Conservation (phyloP, 2,329 filamentous ascomycete genomes). For the Cordyceps militaris region DNA sequence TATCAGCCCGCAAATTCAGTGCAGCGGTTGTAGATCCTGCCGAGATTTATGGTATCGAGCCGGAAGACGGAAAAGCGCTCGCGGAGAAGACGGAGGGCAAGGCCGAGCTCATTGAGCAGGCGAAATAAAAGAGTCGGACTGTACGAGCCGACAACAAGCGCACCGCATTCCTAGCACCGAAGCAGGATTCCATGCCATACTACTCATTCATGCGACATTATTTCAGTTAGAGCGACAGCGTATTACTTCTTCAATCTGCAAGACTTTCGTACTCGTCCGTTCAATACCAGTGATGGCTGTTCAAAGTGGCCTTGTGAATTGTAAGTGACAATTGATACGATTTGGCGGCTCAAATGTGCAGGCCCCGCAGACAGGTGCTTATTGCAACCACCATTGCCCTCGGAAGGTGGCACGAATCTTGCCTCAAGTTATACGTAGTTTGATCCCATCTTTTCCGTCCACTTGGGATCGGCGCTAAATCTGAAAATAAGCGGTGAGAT, state of each 20-base stretch:
- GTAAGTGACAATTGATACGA: too few relatives aligned
- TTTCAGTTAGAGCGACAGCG: conserved; percentile 1
- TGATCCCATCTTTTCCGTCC: too few relatives aligned
- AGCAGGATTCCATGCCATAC: not conserved
- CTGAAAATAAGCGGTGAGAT: too few relatives aligned
- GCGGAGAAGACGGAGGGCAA: conserved; percentile 3
- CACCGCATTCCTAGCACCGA: too few relatives aligned
- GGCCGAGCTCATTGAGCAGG: conserved; percentile 1
- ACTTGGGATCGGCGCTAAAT: too few relatives aligned
- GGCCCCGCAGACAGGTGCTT: too few relatives aligned
- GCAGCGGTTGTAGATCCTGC: conserved; percentile 20
- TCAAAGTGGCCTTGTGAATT: too few relatives aligned
- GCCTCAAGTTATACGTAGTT: too few relatives aligned
- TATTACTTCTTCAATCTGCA: not conserved
- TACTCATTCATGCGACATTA: not conserved
- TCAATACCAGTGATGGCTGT: not conserved
- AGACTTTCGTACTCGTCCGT: not conserved
- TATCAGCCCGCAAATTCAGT: conserved; percentile 36
- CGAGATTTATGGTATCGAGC: conserved; percentile 4
- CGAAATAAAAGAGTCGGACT: not conserved
- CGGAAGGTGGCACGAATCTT: too few relatives aligned
- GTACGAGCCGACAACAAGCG: too few relatives aligned
- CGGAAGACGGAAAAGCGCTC: not conserved
- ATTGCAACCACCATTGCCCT: too few relatives aligned
- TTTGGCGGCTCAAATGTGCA: too few relatives aligned